Base-by-base conservation (phyloP, 108 stramenopile genomes). In the Chaetoceros tenuissimus region DNA sequence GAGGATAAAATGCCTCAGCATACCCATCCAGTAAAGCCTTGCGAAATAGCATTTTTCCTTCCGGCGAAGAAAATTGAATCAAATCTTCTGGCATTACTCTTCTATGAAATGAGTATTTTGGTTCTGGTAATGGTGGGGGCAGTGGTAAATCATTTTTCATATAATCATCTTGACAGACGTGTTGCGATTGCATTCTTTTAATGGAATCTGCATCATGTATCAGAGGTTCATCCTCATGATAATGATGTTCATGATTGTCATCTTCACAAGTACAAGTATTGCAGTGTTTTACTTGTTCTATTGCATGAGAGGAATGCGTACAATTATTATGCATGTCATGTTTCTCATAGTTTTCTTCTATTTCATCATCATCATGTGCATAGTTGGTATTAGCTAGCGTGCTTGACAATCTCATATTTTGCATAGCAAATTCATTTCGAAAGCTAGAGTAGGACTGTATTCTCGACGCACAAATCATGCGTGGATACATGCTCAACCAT, bases 1-100 rank as follows among this genome's bases (percentile, higher is more conserved):
- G 67, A 8, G 81, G 59, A 60, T 82, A 80, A 68, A 86, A 94
- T 45, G 67, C 65, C 51, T 85, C 77, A 22, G 83, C 82, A 18
- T 76, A 70, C 1, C 75, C 61, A 18, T 53, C 57, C 51, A 67
- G 31, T 19, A 89, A 54, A 2, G 77, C 47, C 17, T 82, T 57
- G 46, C 74, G 19, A 24, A 90, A 64, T 7, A 59, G 68, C 50
- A 47, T 53, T 53, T 69, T 56, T 3, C 89, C 89, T 51, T 64
- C 55, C 20, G 53, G 46, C 10, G 81, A 80, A 17, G 62, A 63
- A 24, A 90, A 71, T 7, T 82, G 73, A 1, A 59, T 69, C 26
- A 85, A 55, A 46, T 63, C 58, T 3, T 70, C 8, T 7, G 92
- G 90, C 26, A 92, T 62, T 28, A 82, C 64, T 10, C 90, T 80